Base-by-base conservation (phyloP, 1,284 basidiomycete genomes). In the Taiwanofungus camphoratus region DNA sequence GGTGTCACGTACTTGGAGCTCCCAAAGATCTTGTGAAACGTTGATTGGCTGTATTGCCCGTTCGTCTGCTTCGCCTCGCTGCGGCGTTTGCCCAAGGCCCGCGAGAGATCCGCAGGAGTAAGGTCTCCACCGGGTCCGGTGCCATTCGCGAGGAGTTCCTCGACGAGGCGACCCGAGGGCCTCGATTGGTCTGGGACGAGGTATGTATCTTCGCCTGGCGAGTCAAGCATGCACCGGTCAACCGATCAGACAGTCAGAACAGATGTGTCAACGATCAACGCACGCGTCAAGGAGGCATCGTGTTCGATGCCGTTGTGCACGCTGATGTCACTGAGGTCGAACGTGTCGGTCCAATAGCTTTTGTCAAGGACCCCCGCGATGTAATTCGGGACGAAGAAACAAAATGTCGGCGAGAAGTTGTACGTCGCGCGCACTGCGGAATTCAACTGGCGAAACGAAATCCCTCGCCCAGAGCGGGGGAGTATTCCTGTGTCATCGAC, bases 261-360 rank as follows among this genome's bases (percentile, higher is more conserved):
- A 44, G 26, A 39, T 21, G 21, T n/a, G 5, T 26, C 8, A 43
- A 26, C 33, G 30, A 16, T 26, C 16, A 27, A 33, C 29, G 30
- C 58, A 87, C 86, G 74, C 29, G 74, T 73, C 20, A 89, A 65
- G 2, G 84, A 87, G 0, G 68, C 85, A 51, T 88, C 86, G 51
- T 88, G 86, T 52, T 88, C 86, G 45, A 88, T 88, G 8, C 79
- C 79, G 50, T 87, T 87, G 59, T 88, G 86, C 21, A 81, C 58
- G 53, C 74, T 70, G 29, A 88, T 66, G 39, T 87, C 84, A 11
- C 65, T 60, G 18, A 88, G 65, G 54, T 87, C 74, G 49, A 85
- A 76, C 3, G 65, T 75, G 45, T 79, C 85, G 32, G 65, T 68
- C 43, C 52, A 57, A 53, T 84, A 86, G 34, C 65, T 67, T 51